Percentiles rank a stretch among this genome's conserved stretches.
phyloP scores from a whole-genome alignment of 768 basidiomycete species.

The Stropharia rugosoannulata region DNA sequence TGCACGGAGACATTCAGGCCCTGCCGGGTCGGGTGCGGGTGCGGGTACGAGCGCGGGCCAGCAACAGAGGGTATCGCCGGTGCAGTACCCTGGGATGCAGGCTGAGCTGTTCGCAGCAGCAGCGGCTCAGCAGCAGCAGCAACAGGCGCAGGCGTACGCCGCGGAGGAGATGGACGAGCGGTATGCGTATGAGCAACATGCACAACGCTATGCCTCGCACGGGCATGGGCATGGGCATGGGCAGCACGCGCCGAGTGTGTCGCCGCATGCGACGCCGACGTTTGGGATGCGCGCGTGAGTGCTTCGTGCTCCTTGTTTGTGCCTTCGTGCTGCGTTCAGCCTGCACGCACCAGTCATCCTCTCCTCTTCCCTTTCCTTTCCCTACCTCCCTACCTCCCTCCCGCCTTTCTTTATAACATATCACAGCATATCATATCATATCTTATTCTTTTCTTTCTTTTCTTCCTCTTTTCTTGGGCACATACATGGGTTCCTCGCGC shows the following conservation, averaged over 20 bases:
- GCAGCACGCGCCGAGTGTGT: constrained; percentile 18
- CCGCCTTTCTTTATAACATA: too few relatives aligned
- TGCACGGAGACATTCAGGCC: neutral
- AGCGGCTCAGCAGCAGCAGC: neutral
- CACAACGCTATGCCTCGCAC: neutral
- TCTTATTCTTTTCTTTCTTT: neutral
- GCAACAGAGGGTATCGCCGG: neutral
- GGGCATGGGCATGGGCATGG: constrained; percentile 7
- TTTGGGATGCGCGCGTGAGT: constrained; percentile 44
- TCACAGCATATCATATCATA: neutral
- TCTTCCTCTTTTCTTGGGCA: neutral
- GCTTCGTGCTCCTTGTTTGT: too few relatives aligned
- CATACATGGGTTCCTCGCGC: neutral
- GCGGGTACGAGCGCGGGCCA: neutral
- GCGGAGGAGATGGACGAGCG: neutral
- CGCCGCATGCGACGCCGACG: constrained; percentile 45
- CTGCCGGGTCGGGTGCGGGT: neutral
- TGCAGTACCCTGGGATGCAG: neutral
- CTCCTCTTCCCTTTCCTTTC: neutral
- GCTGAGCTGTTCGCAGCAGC: neutral
- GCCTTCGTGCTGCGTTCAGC: neutral
- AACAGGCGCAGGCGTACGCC: neutral
- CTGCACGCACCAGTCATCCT: too few relatives aligned
- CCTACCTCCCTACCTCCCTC: too few relatives aligned
- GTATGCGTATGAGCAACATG: neutral